Evolutionary conservation across 768 basidiomycete genomes (phyloP), one percentile per base, ranked within the genome.

Genomic region (Leucosporidium yakuticum): DNA sequence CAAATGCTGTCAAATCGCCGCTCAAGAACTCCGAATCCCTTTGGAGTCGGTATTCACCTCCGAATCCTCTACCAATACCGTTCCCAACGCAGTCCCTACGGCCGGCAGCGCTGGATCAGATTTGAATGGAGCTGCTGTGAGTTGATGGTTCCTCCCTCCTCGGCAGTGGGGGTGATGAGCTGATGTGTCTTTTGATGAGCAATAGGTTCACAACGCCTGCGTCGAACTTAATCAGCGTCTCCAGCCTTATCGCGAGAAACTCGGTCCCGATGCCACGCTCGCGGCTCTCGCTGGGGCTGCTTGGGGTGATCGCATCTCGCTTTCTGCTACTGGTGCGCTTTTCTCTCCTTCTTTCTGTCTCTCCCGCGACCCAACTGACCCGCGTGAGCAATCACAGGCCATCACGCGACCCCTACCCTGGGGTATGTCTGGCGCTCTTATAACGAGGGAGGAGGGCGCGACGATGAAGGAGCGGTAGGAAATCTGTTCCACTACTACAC

Each of bases 181-280:
- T 39, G 6, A 20, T 58, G 55, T 49, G 53, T 62, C 19, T 39
- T 29, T 23, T 44, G 53, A 32, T 60, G 44, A 21, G 59, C 64
- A 44, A 71, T 70, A 57, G 74, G 74, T 4, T 67, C 65, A 71
- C 63, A 71, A 75, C 62, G 76, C 76, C 20, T 76, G 76, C 39
- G 68, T 60, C 17, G 70, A 76, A 53, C 65, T 76, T 32, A 74
- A 74, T 54, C 48, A 64, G 34, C 70, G 76, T 4, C 60, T 76
- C 17, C 70, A 62, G 14, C 73, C 74, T 8, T 71, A 69, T 44
- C 62, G 74, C 5, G 61, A 66, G n/a, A 69, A 68, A 57, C 68
- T 74, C 50, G 60, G 60, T 20, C 62, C 70, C 7, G 69, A 75
- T 36, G 74, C 74, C 4, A 67, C 73, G 4, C 62, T 74, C 53